phyloP scores from a whole-genome alignment of 2,329 filamentous ascomycete genomes.

The Microcyclospora pomicola region DNA sequence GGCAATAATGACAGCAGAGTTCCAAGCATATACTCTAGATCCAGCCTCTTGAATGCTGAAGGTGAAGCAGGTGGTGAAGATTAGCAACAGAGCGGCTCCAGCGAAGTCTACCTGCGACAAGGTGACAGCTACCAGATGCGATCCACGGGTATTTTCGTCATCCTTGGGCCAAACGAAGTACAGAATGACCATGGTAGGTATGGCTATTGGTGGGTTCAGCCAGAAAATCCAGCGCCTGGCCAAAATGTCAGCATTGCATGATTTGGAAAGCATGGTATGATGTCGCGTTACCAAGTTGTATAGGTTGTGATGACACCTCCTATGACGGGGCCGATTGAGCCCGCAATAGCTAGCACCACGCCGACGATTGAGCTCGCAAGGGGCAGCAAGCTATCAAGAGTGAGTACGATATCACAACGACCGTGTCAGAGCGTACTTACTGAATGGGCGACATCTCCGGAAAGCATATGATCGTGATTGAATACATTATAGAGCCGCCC shows the following conservation, averaged over 20 bases:
- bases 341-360: not conserved
- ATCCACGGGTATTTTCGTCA: not conserved
- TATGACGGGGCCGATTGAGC: not conserved
- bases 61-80: not conserved
- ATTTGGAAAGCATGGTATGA: too few species aligned
- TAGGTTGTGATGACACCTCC: not conserved
- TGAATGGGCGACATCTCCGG: not conserved
- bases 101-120: not conserved
- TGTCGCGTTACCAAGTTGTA: not conserved
- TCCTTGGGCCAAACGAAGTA: not conserved
- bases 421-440: too few species aligned
- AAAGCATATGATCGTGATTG: not conserved
- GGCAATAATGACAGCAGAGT: too few species aligned
- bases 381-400: not conserved
- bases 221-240: too few species aligned
- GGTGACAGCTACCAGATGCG: too few species aligned
- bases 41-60: not conserved
- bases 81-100: not conserved
- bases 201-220: not conserved
- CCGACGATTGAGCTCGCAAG: not conserved
- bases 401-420: too few species aligned
- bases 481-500: constrained; percentile 47
- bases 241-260: too few species aligned
- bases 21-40: too few species aligned
- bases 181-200: not conserved